Conservation (phyloP, 176 grass and related monocot genomes). For the Oryza glumipatula region DNA sequence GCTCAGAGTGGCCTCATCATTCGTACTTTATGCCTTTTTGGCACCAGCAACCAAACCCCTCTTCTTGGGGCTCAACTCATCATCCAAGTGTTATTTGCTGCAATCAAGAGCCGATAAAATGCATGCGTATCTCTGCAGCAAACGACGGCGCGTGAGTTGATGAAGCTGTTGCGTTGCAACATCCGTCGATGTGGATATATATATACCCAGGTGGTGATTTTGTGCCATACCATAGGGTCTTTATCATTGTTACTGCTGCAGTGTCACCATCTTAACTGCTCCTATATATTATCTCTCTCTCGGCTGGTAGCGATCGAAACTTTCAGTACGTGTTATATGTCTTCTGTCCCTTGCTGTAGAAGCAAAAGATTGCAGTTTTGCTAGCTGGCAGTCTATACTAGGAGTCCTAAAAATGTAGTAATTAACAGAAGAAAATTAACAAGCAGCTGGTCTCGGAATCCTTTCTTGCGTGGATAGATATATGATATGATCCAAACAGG, state of each 20-base stretch:
- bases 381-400: neutral
- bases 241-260: neutral
- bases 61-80: neutral
- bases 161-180: slow-evolving; percentile 19
- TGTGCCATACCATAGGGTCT: neutral
- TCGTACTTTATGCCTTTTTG: slow-evolving; percentile 46
- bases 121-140: slow-evolving; percentile 14
- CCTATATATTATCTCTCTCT: neutral
- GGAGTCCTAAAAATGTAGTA: neutral
- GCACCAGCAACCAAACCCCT: slow-evolving; percentile 5
- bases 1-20: slow-evolving; percentile 22
- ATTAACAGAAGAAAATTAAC: neutral
- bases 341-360: neutral
- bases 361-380: neutral
- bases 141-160: slow-evolving; percentile 9
- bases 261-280: neutral
- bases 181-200: slow-evolving; percentile 7
- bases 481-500: neutral
- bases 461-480: neutral
- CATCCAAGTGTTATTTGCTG: slow-evolving; percentile 47
- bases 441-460: neutral
- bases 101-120: slow-evolving; percentile 24
- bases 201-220: neutral
- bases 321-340: neutral
- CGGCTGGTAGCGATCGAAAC: neutral